Conservation (phyloP, 495 filamentous ascomycete genomes). For the Trichoderma parareesei region DNA sequence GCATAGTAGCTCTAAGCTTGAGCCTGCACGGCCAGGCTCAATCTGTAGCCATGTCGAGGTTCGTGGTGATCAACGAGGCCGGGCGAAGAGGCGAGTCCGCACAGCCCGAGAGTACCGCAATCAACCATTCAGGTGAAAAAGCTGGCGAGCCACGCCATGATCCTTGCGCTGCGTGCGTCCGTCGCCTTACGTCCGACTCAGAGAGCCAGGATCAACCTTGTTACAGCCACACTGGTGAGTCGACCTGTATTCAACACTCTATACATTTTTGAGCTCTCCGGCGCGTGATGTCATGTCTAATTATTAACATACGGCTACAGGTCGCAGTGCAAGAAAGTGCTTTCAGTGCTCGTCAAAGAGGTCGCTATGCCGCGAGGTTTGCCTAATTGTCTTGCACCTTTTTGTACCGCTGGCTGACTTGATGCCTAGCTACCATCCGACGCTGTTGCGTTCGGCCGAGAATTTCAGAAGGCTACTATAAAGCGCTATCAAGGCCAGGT, state of each 20-base stretch:
- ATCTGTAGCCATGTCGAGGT: too few species aligned
- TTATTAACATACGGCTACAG: too few species aligned
- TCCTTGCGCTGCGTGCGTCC: not conserved
- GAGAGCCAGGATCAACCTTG: not conserved
- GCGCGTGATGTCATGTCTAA: not conserved
- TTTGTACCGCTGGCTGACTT: not conserved
- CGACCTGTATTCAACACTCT: not conserved
- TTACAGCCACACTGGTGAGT: not conserved
- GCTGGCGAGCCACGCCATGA: not conserved
- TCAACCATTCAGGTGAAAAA: not conserved
- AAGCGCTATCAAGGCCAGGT: not conserved
- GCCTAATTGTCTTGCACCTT: not conserved
- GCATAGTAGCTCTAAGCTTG: too few species aligned
- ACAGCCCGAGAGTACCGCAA: not conserved
- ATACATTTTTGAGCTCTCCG: not conserved
- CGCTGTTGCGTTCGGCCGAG: not conserved
- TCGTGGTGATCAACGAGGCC: too few species aligned
- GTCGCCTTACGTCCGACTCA: not conserved
- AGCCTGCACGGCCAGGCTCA: too few species aligned
- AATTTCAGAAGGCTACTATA: not conserved
- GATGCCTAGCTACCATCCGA: not conserved
- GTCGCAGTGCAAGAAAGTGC: too few species aligned
- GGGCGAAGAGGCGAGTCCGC: too few species aligned
- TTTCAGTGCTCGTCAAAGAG: too few species aligned
- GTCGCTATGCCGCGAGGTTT: not conserved